Conservation (phyloP, 1,284 basidiomycete genomes). For the Athelia sp. region DNA sequence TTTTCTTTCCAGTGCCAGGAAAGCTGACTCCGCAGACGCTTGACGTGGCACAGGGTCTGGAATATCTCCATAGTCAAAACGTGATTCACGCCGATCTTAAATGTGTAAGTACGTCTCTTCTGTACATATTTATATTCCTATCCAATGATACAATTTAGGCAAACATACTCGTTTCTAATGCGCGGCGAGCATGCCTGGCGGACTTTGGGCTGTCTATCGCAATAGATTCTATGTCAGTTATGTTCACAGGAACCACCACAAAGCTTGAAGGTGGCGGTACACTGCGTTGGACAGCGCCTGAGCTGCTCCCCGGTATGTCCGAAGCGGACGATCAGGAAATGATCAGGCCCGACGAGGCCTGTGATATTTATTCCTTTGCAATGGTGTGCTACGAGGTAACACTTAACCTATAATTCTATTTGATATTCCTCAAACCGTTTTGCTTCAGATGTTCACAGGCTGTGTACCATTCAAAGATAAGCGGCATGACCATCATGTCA, state of each 20-base stretch:
- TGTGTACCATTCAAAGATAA: background rate
- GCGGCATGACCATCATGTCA: background rate
- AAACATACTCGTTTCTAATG: background rate
- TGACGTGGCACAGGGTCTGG: background rate
- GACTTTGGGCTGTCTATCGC: background rate
- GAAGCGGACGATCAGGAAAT: background rate
- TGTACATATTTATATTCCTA: background rate
- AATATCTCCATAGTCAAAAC: slow-evolving; percentile 1
- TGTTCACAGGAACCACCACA: background rate
- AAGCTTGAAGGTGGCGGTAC: background rate
- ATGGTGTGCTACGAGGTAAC: background rate
- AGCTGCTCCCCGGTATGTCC: background rate
- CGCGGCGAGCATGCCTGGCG: background rate
- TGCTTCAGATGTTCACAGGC: background rate
- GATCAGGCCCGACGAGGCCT: background rate
- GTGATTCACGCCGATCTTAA: background rate
- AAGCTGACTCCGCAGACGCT: background rate
- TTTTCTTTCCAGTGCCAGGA: background rate
- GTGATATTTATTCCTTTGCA: background rate
- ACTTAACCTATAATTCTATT: background rate
- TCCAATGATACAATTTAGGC: background rate
- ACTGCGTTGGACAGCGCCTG: background rate
- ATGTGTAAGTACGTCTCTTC: background rate
- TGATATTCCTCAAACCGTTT: background rate
- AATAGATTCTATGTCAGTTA: background rate